These are phyloP conservation scores for Gracilaria domingensis DNA, from an alignment of 23 red algal genomes.

Conservation along the genomic window DNA sequence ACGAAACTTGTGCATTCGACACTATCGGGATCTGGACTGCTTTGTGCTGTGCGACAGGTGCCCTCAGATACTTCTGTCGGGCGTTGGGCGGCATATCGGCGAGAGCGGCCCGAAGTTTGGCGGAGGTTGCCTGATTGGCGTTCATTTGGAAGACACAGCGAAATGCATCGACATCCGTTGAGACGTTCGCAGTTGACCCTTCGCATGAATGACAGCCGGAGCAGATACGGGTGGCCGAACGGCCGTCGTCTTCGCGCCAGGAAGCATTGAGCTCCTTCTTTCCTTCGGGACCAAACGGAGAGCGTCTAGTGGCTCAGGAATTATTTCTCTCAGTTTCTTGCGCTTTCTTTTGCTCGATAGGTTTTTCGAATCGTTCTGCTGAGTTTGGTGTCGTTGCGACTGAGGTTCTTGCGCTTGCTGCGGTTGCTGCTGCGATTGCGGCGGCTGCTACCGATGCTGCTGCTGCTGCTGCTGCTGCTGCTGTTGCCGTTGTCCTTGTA, in stretches of 20 bases:
- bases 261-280: conserved; percentile 1
- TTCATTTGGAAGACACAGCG: conserved; percentile 15
- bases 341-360: too few relatives aligned
- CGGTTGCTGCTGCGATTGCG: neutral
- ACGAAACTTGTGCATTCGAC: neutral
- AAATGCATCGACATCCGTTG: neutral
- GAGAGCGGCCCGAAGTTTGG: neutral
- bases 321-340: neutral
- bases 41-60: neutral
- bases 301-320: neutral
- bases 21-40: neutral
- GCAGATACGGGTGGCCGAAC: neutral
- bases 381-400: too few relatives aligned
- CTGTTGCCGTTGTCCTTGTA: too few relatives aligned
- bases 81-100: neutral
- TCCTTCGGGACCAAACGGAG: neutral
- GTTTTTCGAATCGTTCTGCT: too few relatives aligned
- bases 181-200: neutral
- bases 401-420: neutral
- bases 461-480: conserved; percentile 19
- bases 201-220: neutral
- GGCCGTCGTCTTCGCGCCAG: neutral
- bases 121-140: conserved; percentile 10
- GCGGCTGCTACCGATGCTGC: neutral
- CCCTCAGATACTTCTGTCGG: neutral